Evolutionary conservation across 202 grass and related monocot genomes (phyloP), one percentile per base, ranked within the genome.

Genomic region (Eragrostis tef): DNA sequence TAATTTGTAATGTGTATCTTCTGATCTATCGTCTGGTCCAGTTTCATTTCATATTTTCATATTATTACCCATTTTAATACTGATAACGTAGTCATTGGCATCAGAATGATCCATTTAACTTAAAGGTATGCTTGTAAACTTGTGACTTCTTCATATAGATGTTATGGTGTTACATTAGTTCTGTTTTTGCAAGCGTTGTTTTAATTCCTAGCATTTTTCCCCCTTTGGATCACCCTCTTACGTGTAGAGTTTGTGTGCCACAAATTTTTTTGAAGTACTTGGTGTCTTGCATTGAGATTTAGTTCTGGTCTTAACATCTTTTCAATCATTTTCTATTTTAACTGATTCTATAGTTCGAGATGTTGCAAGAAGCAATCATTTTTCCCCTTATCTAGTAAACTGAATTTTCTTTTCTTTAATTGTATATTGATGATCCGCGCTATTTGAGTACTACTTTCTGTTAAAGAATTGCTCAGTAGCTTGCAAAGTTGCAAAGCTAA

Each of bases 71-170:
- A n/a, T n/a, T n/a, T n/a, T n/a, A n/a, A n/a, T n/a, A n/a, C n/a
- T n/a, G n/a, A n/a, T n/a, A n/a, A n/a, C n/a, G 69, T 67, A 43
- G 16, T 26, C 6, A 27, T 36, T 13, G 9, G 24, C 43, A 74
- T 82, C 67, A 86, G 29, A 74, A 83, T 73, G 67, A 46, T 73
- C 46, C 46, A 85, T 58, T 78, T 44, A 58, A 60, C 19, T 73
- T 46, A 22, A 83, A 70, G 83, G 88, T 89, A 86, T 74, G 52
- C 61, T 83, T 48, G 73, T 34, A 70, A 46, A 86, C 36, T 3
- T 86, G 31, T 65, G 65, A 71, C 15, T 66, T n/a, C n/a, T n/a
- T 77, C 25, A 61, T 71, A 48, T 53, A 53, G 24, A 26, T 64
- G 50, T 13, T 73, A 36, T 34, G 56, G 57, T 57, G 56, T 71